phyloP scores from a whole-genome alignment of 2,329 filamentous ascomycete genomes.

The Arthroderma uncinatum region DNA sequence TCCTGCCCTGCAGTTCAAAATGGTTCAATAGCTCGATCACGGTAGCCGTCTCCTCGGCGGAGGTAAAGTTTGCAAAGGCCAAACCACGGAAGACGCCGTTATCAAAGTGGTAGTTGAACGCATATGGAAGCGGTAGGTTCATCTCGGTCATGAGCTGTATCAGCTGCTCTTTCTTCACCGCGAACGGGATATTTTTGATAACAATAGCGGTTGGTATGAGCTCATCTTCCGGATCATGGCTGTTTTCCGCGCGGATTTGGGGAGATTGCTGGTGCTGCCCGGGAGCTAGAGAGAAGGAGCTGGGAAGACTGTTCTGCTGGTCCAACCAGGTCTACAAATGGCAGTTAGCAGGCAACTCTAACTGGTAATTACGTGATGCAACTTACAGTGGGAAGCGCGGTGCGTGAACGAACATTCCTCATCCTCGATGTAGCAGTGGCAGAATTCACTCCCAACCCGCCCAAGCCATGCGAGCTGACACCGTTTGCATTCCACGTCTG shows the following conservation, averaged over 20 bases:
- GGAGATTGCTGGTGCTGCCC: slow-evolving; percentile 31
- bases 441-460: slow-evolving; percentile 47
- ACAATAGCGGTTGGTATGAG: slow-evolving; percentile 97
- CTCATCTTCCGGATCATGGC: slow-evolving; percentile 53
- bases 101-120: slow-evolving; percentile 99
- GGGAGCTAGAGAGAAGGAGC: slow-evolving; percentile 37
- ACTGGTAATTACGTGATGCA: background rate
- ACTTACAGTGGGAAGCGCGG: slow-evolving; percentile 64
- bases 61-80: slow-evolving; percentile 97
- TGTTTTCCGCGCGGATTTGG: slow-evolving; percentile 33
- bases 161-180: slow-evolving; percentile 91
- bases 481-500: slow-evolving; percentile 72
- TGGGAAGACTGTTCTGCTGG: slow-evolving; percentile 40
- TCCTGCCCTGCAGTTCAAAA: slow-evolving; percentile 86
- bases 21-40: slow-evolving; percentile 94
- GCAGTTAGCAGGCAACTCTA: background rate
- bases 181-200: slow-evolving; percentile 99
- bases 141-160: slow-evolving; percentile 89
- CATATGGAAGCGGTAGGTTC: slow-evolving; percentile 86
- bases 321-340: slow-evolving; percentile 51
- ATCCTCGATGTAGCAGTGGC: slow-evolving; percentile 45
- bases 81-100: slow-evolving; percentile 92
- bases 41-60: slow-evolving; percentile 78
- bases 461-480: slow-evolving; percentile 56
- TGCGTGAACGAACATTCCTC: slow-evolving; percentile 45